These are phyloP conservation scores for Hagleromyces aurorensis DNA, from an alignment of 805 yeast genomes.

Conservation along the genomic window DNA sequence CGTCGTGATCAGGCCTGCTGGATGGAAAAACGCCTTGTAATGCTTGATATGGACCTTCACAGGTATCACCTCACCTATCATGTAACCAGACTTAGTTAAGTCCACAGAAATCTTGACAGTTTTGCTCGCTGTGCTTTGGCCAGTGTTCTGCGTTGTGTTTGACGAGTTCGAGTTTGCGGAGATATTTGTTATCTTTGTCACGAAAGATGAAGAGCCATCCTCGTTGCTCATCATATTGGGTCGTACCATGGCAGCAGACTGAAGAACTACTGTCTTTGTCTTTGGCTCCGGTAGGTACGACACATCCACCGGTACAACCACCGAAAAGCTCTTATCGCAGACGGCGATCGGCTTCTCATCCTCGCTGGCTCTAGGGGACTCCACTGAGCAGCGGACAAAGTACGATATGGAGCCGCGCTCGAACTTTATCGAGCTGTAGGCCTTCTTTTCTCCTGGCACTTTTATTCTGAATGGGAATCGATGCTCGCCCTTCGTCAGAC, in stretches of 20 bases:
- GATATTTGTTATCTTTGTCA: slow-evolving; percentile 20
- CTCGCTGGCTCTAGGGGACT: slow-evolving; percentile 12
- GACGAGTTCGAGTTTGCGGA: slow-evolving; percentile 17
- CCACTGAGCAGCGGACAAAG: slow-evolving; percentile 32
- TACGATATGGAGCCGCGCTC: slow-evolving; percentile 81
- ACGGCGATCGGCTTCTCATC: slow-evolving; percentile 28
- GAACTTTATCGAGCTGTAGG: slow-evolving; percentile 69
- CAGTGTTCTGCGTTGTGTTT: slow-evolving; percentile 5
- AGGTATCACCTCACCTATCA: slow-evolving; percentile 75
- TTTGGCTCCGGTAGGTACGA: slow-evolving; percentile 56
- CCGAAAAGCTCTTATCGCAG: slow-evolving; percentile 51
- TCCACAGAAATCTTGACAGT: slow-evolving; percentile 38
- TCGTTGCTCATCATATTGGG: slow-evolving; percentile 4
- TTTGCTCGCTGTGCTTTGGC: slow-evolving; percentile 9
- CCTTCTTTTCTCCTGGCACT: slow-evolving; percentile 58
- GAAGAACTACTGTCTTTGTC: slow-evolving; percentile 56
- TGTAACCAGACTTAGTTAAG: slow-evolving; percentile 56
- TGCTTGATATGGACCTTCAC: slow-evolving; percentile 61
- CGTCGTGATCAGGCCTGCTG: slow-evolving; percentile 71
- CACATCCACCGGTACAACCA: slow-evolving; percentile 71
- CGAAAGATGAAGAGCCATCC: slow-evolving; percentile 18
- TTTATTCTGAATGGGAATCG: slow-evolving; percentile 78
- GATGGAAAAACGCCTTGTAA: slow-evolving; percentile 58
- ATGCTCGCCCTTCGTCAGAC: slow-evolving; percentile 76
- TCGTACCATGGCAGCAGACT: slow-evolving; percentile 35